Percentiles rank a stretch among this genome's conserved stretches.
Evolutionary conservation across 1,284 basidiomycete genomes (phyloP).

Genomic region (Naganishia cerealis): DNA sequence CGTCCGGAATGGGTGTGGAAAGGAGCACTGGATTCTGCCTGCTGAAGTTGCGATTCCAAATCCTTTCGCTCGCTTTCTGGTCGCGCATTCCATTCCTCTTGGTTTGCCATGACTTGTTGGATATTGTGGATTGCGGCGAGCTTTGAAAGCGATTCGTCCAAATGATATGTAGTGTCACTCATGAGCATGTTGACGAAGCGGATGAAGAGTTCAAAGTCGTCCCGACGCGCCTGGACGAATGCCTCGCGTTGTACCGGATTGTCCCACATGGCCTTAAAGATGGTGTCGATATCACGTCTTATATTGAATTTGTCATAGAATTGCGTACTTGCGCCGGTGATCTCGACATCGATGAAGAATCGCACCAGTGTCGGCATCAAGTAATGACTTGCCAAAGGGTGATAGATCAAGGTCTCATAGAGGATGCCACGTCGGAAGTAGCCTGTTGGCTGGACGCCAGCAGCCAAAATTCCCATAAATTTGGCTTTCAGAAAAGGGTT

Average conservation of each 20-base stretch:
- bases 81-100: constrained; percentile 66
- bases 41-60: constrained; percentile 72
- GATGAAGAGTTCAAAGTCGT: constrained; percentile 82
- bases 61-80: constrained; percentile 77
- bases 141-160: constrained; percentile 92
- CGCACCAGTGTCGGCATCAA: constrained; percentile 89
- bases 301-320: constrained; percentile 65
- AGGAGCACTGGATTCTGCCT: constrained; percentile 77
- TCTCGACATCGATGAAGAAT: constrained; percentile 97
- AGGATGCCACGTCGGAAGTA: constrained; percentile 75
- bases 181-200: constrained; percentile 97
- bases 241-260: constrained; percentile 83
- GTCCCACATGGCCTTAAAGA: constrained; percentile 84
- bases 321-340: constrained; percentile 93
- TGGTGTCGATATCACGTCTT: constrained; percentile 78
- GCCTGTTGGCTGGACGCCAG: constrained; percentile 74
- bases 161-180: constrained; percentile 97
- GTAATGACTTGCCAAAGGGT: constrained; percentile 80
- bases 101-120: constrained; percentile 78
- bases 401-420: constrained; percentile 76
- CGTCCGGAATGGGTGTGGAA: constrained; percentile 83
- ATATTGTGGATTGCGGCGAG: constrained; percentile 83
- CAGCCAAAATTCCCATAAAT: constrained; percentile 85
- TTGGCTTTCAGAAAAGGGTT: constrained; percentile 99
- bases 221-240: constrained; percentile 71